Conservation (phyloP, 371 early-diverging fungal species). For the Mortierella sp. region DNA sequence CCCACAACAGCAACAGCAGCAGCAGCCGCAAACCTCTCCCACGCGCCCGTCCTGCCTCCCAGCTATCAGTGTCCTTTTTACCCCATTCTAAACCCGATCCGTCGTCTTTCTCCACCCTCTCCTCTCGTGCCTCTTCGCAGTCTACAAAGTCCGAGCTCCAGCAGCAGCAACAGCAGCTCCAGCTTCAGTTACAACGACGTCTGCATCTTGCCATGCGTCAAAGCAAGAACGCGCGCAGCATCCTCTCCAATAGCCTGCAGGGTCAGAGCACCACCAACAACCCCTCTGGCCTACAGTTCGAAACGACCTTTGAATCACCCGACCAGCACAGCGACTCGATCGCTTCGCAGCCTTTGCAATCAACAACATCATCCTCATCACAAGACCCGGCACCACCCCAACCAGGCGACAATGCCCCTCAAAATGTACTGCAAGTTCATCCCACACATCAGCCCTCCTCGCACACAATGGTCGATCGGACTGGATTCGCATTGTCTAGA, state of each 20-base stretch:
- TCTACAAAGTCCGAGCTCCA: slow-evolving; percentile 5
- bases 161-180: slow-evolving; percentile 28
- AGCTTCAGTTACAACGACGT: slow-evolving; percentile 26
- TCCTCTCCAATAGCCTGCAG: background rate
- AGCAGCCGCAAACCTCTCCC: background rate
- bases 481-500: no score
- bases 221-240: slow-evolving; percentile 7
- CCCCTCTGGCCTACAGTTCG: background rate
- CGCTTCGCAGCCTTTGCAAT: background rate
- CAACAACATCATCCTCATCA: slow-evolving; percentile 7
- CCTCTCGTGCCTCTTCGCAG: slow-evolving; percentile 5
- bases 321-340: background rate
- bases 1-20: background rate
- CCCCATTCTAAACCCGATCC: slow-evolving; percentile 4
- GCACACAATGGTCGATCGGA: background rate
- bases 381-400: slow-evolving; percentile 5
- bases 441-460: background rate
- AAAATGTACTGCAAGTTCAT: slow-evolving; percentile 1
- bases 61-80: background rate
- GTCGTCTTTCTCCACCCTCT: background rate
- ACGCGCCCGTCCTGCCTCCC: background rate
- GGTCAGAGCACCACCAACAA: no score
- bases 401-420: slow-evolving; percentile 9
- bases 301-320: slow-evolving; percentile 10
- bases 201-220: slow-evolving; percentile 38